These are phyloP conservation scores for Pythium angustatum DNA, from an alignment of 352 stramenopile species.

Conservation along the genomic window DNA sequence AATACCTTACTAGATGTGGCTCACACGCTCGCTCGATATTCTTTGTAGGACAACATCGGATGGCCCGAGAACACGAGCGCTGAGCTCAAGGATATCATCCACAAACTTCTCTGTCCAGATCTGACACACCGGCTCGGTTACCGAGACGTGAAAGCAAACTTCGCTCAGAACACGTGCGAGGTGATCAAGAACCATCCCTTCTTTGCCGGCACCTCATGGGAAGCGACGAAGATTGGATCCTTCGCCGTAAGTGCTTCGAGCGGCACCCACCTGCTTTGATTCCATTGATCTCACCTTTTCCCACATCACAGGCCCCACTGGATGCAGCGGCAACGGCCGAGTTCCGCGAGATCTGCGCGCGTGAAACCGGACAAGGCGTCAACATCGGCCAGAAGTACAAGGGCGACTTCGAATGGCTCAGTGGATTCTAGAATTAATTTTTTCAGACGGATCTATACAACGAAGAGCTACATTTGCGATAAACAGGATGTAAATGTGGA, in stretches of 20 bases:
- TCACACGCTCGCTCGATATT: not conserved
- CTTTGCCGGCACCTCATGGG: constrained; percentile 82
- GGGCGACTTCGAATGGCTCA: constrained; percentile 75
- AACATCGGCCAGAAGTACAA: constrained; percentile 77
- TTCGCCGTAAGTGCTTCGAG: constrained; percentile 71
- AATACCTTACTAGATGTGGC: too few species aligned
- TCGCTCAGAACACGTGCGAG: constrained; percentile 52
- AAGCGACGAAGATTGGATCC: constrained; percentile 76
- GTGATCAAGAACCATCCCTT: constrained; percentile 82
- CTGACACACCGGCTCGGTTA: constrained; percentile 58
- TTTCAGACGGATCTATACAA: not conserved
- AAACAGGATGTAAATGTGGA: constrained; percentile 6
- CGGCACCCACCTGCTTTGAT: not conserved
- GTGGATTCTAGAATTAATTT: constrained; percentile 57
- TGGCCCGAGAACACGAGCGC: constrained; percentile 69
- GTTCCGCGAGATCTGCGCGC: constrained; percentile 74
- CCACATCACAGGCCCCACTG: constrained; percentile 83
- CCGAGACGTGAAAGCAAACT: constrained; percentile 46
- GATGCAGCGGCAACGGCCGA: constrained; percentile 63
- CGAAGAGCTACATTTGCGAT: constrained; percentile 21
- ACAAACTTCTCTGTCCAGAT: constrained; percentile 60
- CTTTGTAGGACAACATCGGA: constrained; percentile 50
- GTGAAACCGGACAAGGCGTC: constrained; percentile 45
- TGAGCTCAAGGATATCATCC: constrained; percentile 75
- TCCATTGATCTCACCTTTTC: too few species aligned